Conservation (phyloP, 305 asterid genomes). For the Caryopteris hybrid region DNA sequence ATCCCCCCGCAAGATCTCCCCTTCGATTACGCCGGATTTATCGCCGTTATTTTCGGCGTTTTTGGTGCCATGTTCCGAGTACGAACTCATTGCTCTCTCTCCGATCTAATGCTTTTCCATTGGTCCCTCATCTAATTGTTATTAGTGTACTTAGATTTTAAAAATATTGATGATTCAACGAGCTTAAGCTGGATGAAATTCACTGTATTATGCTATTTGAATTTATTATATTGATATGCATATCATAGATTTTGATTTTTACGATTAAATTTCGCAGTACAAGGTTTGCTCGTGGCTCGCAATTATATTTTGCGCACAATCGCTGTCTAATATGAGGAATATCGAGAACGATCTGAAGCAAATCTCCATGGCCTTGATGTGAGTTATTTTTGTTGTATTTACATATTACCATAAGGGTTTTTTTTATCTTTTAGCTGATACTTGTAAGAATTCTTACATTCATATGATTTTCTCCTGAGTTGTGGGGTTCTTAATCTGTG, state of each 20-base stretch:
- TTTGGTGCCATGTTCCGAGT: slow-evolving; percentile 96
- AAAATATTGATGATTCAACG: background rate
- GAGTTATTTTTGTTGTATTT: slow-evolving; percentile 30
- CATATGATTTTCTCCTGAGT: background rate
- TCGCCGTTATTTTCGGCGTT: slow-evolving; percentile 87
- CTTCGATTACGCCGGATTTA: slow-evolving; percentile 82
- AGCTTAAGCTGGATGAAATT: background rate
- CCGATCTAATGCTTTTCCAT: slow-evolving; percentile 13
- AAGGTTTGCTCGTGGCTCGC: slow-evolving; percentile 91
- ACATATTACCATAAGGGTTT: background rate
- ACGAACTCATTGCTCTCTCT: slow-evolving; percentile 4
- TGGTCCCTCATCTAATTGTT: background rate
- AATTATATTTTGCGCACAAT: slow-evolving; percentile 80
- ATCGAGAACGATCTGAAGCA: slow-evolving; percentile 91
- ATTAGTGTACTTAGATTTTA: background rate
- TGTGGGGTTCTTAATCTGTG: background rate
- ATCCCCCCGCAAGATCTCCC: slow-evolving; percentile 76
- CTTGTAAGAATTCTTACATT: background rate
- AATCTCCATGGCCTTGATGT: slow-evolving; percentile 99
- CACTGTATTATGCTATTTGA: background rate
- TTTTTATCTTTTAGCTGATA: background rate
- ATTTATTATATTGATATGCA: background rate
- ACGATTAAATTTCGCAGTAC: slow-evolving; percentile 45
- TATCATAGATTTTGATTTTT: slow-evolving; percentile 13
- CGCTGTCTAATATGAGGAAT: slow-evolving; percentile 90